These are phyloP conservation scores for Isabelozyma gotoi DNA, from an alignment of 805 yeast genomes.

Conservation along the genomic window DNA sequence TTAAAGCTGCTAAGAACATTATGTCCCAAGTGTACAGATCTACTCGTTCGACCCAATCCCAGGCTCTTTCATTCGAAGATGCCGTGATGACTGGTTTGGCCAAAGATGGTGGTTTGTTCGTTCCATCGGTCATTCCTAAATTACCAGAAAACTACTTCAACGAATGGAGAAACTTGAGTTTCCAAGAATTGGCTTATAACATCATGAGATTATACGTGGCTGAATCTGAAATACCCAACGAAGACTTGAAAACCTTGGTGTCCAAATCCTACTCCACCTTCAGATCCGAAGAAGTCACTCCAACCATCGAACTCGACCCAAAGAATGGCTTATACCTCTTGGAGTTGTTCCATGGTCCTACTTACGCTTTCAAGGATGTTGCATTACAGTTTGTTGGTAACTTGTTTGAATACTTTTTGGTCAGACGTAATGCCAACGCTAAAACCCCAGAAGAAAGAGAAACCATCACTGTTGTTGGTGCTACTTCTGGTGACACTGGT, in stretches of 20 bases:
- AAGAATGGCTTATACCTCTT: slow-evolving; percentile 65
- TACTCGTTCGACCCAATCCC: slow-evolving; percentile 60
- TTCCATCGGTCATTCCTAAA: slow-evolving; percentile 80
- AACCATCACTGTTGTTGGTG: slow-evolving; percentile 94
- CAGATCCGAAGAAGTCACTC: slow-evolving; percentile 86
- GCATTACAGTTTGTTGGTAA: slow-evolving; percentile 98
- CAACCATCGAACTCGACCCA: slow-evolving; percentile 64
- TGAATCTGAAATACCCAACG: slow-evolving; percentile 67
- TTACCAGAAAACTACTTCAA: slow-evolving; percentile 55
- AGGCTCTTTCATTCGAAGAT: slow-evolving; percentile 68
- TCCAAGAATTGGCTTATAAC: slow-evolving; percentile 84
- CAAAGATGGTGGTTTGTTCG: slow-evolving; percentile 92
- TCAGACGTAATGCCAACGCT: slow-evolving; percentile 63
- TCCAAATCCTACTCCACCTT: slow-evolving; percentile 83
- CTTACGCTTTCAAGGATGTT: slow-evolving; percentile 98
- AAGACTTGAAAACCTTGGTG: slow-evolving; percentile 64
- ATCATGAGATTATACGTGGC: slow-evolving; percentile 79
- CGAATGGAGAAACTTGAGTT: slow-evolving; percentile 72
- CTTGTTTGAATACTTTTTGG: slow-evolving; percentile 87
- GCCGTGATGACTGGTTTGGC: slow-evolving; percentile 91
- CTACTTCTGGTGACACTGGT: slow-evolving; percentile 99
- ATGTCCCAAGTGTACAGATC: slow-evolving; percentile 60
- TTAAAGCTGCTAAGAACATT: neutral
- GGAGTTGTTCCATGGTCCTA: slow-evolving; percentile 98
- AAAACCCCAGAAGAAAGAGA: slow-evolving; percentile 60